Evolutionary conservation across 345 rosid genomes (phyloP).

Genomic region (Citrus trifoliata): DNA sequence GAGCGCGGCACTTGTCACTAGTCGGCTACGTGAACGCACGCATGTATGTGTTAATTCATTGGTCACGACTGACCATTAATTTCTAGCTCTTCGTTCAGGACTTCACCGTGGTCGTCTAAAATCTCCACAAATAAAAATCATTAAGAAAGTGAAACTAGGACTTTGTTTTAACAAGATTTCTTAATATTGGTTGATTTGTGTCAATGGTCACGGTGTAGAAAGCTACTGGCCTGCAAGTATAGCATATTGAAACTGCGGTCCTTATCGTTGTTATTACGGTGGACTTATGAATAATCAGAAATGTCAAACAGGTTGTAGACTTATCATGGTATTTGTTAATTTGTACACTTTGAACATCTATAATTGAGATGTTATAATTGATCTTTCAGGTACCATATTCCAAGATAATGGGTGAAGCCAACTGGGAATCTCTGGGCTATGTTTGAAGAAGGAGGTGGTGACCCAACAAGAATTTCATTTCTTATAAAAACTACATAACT

Average conservation of each 20-base stretch:
- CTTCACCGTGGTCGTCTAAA: conserved; percentile 59
- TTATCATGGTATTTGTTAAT: no score
- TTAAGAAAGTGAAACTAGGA: conserved; percentile 58
- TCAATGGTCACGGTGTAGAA: conserved; percentile 41
- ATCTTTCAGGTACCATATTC: conserved; percentile 40
- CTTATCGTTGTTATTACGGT: conserved; percentile 53
- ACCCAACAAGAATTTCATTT: conserved; percentile 62
- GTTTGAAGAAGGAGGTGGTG: conserved; percentile 88
- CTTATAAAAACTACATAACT: conserved; percentile 47
- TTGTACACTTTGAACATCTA: no score
- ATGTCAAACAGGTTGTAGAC: conserved; percentile 60
- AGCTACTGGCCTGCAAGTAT: conserved; percentile 72
- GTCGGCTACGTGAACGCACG: no score
- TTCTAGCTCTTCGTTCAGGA: conserved; percentile 37
- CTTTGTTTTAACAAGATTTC: conserved; percentile 78
- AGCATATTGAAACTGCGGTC: conserved; percentile 57
- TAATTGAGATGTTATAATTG: no score
- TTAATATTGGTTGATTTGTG: conserved; percentile 65
- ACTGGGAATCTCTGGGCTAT: conserved; percentile 61
- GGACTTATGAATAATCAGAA: conserved; percentile 43
- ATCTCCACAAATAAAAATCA: conserved; percentile 60
- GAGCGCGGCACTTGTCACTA: no score
- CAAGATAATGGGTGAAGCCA: conserved; percentile 75
- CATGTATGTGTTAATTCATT: background rate
- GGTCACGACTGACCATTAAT: background rate